These are phyloP conservation scores for Mycena indigotica DNA, from an alignment of 768 basidiomycete genomes.

Conservation along the genomic window DNA sequence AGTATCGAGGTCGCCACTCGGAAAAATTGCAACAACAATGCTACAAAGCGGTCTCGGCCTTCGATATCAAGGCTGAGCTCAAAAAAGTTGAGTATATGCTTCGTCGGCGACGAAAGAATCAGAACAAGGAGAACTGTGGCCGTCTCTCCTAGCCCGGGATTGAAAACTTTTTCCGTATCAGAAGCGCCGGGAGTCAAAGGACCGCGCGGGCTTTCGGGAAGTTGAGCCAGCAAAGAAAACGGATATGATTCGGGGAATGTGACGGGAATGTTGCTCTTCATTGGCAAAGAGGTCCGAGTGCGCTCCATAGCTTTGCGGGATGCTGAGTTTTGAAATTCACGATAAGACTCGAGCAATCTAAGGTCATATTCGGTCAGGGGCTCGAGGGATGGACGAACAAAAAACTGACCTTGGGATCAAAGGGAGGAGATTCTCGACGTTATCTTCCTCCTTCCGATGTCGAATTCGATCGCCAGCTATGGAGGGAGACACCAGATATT, in stretches of 20 bases:
- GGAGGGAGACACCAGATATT: slow-evolving; percentile 69
- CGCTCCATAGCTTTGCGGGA: slow-evolving; percentile 73
- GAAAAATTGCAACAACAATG: slow-evolving; percentile 77
- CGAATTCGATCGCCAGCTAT: slow-evolving; percentile 62
- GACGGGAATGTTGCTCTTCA: slow-evolving; percentile 63
- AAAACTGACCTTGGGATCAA: slow-evolving; percentile 76
- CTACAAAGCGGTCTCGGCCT: slow-evolving; percentile 76
- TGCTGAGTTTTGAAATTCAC: slow-evolving; percentile 72
- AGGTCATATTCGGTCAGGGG: slow-evolving; percentile 8
- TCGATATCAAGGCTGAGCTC: slow-evolving; percentile 86
- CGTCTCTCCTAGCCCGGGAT: slow-evolving; percentile 80
- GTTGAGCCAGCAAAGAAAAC: slow-evolving; percentile 73
- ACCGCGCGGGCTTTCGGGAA: slow-evolving; percentile 56
- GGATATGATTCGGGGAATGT: slow-evolving; percentile 95
- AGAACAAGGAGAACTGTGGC: slow-evolving; percentile 84
- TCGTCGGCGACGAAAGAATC: slow-evolving; percentile 75
- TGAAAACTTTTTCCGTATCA: slow-evolving; percentile 59
- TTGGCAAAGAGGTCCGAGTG: slow-evolving; percentile 58
- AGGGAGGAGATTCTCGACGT: slow-evolving; percentile 82
- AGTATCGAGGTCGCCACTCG: slow-evolving; percentile 79
- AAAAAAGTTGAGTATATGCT: slow-evolving; percentile 76
- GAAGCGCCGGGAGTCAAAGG: slow-evolving; percentile 41
- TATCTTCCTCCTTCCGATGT: slow-evolving; percentile 84
- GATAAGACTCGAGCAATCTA: slow-evolving; percentile 86
- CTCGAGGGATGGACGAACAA: background rate